These are phyloP conservation scores for Paspalum vaginatum DNA, from an alignment of 176 grass and related monocot genomes.

Conservation along the genomic window DNA sequence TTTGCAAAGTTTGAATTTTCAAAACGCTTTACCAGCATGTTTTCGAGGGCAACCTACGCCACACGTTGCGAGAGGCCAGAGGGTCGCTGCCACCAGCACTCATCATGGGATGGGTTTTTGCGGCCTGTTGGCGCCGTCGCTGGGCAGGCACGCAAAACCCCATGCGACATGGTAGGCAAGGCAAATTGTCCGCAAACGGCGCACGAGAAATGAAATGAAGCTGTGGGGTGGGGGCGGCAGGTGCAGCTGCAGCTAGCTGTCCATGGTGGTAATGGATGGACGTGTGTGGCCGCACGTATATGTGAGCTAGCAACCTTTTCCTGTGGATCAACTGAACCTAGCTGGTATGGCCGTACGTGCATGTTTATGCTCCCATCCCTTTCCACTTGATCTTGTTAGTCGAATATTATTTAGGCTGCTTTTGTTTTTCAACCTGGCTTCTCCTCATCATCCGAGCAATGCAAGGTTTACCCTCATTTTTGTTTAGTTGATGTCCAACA, in stretches of 20 bases:
- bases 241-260: neutral
- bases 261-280: neutral
- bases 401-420: neutral
- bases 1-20: too few species aligned
- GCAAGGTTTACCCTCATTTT: too few species aligned
- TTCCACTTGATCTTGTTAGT: neutral
- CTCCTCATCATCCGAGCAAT: too few species aligned
- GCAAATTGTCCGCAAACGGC: constrained; percentile 21
- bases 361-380: neutral
- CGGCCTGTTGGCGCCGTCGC: too few species aligned
- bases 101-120: too few species aligned
- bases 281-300: neutral
- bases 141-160: neutral
- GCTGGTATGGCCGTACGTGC: neutral
- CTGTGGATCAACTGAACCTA: constrained; percentile 10
- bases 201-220: constrained; percentile 4
- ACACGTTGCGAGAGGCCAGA: too few species aligned
- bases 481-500: too few species aligned
- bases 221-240: neutral
- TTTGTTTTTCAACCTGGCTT: too few species aligned
- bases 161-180: neutral
- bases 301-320: neutral
- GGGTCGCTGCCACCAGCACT: too few species aligned
- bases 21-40: too few species aligned
- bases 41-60: too few species aligned